Base-by-base conservation (phyloP, 2,329 filamentous ascomycete species). In the Penicillium nordicum region DNA sequence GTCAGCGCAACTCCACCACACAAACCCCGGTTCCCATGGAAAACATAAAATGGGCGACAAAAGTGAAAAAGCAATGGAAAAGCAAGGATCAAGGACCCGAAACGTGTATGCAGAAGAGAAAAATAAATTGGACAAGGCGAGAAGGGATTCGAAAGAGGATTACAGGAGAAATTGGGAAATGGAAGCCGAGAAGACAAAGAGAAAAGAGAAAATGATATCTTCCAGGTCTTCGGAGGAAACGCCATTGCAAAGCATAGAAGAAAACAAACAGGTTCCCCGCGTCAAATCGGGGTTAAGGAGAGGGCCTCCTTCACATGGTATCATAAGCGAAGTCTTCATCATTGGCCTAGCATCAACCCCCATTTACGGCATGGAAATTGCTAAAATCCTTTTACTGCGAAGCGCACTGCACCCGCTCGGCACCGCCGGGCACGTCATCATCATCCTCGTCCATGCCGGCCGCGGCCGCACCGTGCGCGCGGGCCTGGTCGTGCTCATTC, bases 361-460 rank as follows among this genome's bases (percentile, higher is more conserved):
- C 50, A 54, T 58, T 55, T 56, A 60, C 56, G 36, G 49, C 36
- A 30, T 54, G 36, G 29, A 53, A 53, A 53, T 41, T 8, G 12
- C 42, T 56, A 18, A 14, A 46, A 52, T 52, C 49, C 57, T 61
- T 67, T 75, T 78, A 81, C 73, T 81, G 79, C 32, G 78, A 80
- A 53, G 79, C 79, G 63, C 79, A 81, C 67, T 81, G 79, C 68
- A 81, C 75, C 49, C 79, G 72, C 72, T 81, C 79, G 45, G 76
- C 77, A 52, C 78, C 78, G 45, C 71, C 70, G 53, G 77, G 78
- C 56, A 78, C 72, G 55, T 81, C 79, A 11, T 80, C 78, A 8
- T 92, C 89, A 12, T 92, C 89, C 40, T 92, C 89, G 1, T 90
- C 88, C 80, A 85, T 85, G 73, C 53, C 76, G 78, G 44, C 14